Base-by-base conservation (phyloP, 352 stramenopile species). In the Paralagenidium karlingii region DNA sequence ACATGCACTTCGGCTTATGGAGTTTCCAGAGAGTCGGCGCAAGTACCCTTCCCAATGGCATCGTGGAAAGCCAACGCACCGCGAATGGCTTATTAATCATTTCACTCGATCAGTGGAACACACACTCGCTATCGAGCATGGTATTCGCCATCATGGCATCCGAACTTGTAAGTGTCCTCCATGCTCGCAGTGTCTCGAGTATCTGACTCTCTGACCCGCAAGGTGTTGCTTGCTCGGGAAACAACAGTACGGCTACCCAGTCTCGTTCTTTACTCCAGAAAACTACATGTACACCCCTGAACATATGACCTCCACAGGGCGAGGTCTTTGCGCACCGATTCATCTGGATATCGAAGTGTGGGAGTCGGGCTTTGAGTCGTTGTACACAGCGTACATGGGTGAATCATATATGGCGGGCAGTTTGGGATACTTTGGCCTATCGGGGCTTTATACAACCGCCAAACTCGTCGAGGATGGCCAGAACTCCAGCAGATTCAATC, bases 361-460 rank as follows among this genome's bases (percentile, higher is more conserved):
- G 16, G 74, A 53, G 0, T 69, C 68, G 16, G 68, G 55, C 3
- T 68, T 84, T 28, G 1, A 68, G 6, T 82, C 81, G 25, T 19
- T 64, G n/a, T 68, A 83, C 19, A 58, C 73, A 67, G 41, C 53
- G 0, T 42, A 53, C 0, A 60, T 49, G 3, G 63, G 57, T 1
- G 53, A 75, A 16, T 33, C 36, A 2, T 24, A 15, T 5, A 38
- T 80, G 16, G 10, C 20, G 30, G 45, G 45, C 32, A 47, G 10
- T 24, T 8, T 13, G n/a, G 64, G 64, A 5, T 77, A 77, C 38
- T 46, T 47, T 18, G 55, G 63, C 10, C 47, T 51, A 4, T 41
- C 55, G 2, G 61, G 64, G 0, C 29, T 68, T 22, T 80, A 69
- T 46, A 67, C 55, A 3, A 70, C 58, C 5, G 43, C 45, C 0